Evolutionary conservation across 805 yeast genomes (phyloP).

Genomic region (Jamesozyma spencerorum): DNA sequence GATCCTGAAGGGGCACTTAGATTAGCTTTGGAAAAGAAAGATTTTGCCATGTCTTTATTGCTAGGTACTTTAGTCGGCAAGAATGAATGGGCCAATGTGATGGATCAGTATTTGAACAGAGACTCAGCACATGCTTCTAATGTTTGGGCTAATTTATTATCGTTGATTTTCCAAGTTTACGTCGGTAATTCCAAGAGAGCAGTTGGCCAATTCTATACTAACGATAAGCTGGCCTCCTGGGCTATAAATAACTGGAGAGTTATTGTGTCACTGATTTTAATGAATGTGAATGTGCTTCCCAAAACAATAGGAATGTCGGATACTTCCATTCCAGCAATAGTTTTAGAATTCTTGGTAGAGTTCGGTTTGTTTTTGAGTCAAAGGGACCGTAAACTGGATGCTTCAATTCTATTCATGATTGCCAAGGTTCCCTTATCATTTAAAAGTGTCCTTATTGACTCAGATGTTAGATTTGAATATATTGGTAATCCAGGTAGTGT

Average conservation of each 20-base stretch:
- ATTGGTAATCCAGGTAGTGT: slow-evolving; percentile 34
- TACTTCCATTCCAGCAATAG: slow-evolving; percentile 19
- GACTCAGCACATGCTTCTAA: slow-evolving; percentile 32
- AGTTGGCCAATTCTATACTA: slow-evolving; percentile 38
- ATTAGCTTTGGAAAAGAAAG: slow-evolving; percentile 50
- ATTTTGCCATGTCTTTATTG: slow-evolving; percentile 71
- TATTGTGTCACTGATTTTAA: slow-evolving; percentile 34
- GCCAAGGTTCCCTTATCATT: slow-evolving; percentile 39
- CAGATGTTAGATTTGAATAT: slow-evolving; percentile 32
- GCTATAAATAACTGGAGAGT: slow-evolving; percentile 46
- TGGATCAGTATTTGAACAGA: slow-evolving; percentile 46
- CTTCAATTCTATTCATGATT: slow-evolving; percentile 39
- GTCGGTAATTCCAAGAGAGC: slow-evolving; percentile 52
- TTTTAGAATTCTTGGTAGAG: slow-evolving; percentile 37
- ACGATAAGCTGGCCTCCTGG: slow-evolving; percentile 37
- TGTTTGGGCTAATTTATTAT: slow-evolving; percentile 35
- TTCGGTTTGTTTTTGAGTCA: slow-evolving; percentile 41
- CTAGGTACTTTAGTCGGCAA: slow-evolving; percentile 59
- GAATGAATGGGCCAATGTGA: slow-evolving; percentile 48
- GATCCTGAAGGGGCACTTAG: slow-evolving; percentile 57
- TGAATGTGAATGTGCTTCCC: slow-evolving; percentile 18
- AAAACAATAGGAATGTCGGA: neutral
- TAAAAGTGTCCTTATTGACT: slow-evolving; percentile 17
- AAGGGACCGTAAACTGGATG: slow-evolving; percentile 29
- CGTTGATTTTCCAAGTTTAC: slow-evolving; percentile 51